Evolutionary conservation across 345 rosid genomes (phyloP), one percentile per base, ranked within the genome.

Genomic region (Eutrema heterophyllum): DNA sequence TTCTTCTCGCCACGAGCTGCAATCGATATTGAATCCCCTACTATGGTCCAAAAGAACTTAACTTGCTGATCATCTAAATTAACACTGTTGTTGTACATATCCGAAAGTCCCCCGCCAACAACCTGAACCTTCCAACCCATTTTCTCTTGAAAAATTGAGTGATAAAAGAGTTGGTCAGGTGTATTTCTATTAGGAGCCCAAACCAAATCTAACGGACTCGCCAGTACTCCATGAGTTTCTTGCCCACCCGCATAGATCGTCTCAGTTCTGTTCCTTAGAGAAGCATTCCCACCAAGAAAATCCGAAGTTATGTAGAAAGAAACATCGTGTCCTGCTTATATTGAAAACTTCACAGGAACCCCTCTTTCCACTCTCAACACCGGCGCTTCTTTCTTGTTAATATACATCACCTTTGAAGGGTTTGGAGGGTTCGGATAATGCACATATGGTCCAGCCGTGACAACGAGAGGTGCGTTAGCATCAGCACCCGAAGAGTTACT

Each of bases 101-200:
- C 97, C 7, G 97, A 79, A 15, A 95, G 83, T 64, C 96, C 97
- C 5, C 99, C 99, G 56, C 92, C 99, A 55, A 95, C 97, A 70
- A 90, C 99, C 86, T 92, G 83, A 81, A 95, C 84, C 76, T 81
- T 88, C 99, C 99, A 95, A 7, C 99, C 99, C 97, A 92, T 92
- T 81, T 95, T 92, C 75, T 79, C 86, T 70, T 90, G 85, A 80
- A 68, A 95, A 70, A 87, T 58, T 1, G 97, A 95, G 33, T 92
- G 97, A 79, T 95, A 92, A 72, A 87, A 90, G 49, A 92, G 97
- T 64, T 82, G 88, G 79, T 95, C 91, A 1, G 97, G 97, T 5
- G 97, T 92, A 78, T 95, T 95, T 83, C 99, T 88, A 70, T 88
- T 86, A 0, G 97, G 97, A 55, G 86, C 77, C 99, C 97, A 95